Percentiles rank a stretch among this genome's conserved stretches.
These are phyloP conservation scores for Phytopythium sindhum DNA, from an alignment of 352 stramenopile species.

Conservation along the genomic window DNA sequence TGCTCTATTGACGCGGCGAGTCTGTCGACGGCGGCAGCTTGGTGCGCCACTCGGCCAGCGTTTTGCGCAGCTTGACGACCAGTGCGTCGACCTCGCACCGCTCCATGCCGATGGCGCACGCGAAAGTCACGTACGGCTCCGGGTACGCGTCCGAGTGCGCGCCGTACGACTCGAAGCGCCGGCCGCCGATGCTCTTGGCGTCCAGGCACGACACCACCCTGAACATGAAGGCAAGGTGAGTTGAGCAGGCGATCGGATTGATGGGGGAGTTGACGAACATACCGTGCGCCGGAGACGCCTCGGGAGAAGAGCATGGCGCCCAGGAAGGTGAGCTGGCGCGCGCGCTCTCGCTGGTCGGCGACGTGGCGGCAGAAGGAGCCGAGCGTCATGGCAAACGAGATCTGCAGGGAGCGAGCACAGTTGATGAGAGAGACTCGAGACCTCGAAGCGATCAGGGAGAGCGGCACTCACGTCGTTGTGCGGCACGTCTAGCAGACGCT, in stretches of 20 bases:
- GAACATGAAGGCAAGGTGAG: not conserved
- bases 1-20: not conserved
- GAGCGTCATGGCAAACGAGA: conserved; percentile 92
- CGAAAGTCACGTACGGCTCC: conserved; percentile 95
- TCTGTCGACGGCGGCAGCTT: conserved; percentile 16
- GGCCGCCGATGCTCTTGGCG: conserved; percentile 87
- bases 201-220: conserved; percentile 88
- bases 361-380: conserved; percentile 36
- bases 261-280: not conserved
- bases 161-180: conserved; percentile 93
- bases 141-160: conserved; percentile 88
- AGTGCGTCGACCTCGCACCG: conserved; percentile 92
- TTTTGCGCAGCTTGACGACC: conserved; percentile 89
- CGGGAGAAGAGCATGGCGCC: conserved; percentile 98
- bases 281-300: conserved; percentile 93
- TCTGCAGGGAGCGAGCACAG: conserved; percentile 26
- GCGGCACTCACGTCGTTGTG: conserved; percentile 85
- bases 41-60: conserved; percentile 81
- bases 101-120: conserved; percentile 94
- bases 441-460: not conserved
- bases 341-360: conserved; percentile 25
- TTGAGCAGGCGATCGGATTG: conserved; percentile 1
- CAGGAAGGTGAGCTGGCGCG: conserved; percentile 82
- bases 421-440: not conserved
- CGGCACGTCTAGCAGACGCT: conserved; percentile 87